A percentile compares a stretch with the other conserved stretches of the same genome.
phyloP scores from a whole-genome alignment of 1,284 basidiomycete genomes.

The Cutaneotrichosporon cutaneum region DNA sequence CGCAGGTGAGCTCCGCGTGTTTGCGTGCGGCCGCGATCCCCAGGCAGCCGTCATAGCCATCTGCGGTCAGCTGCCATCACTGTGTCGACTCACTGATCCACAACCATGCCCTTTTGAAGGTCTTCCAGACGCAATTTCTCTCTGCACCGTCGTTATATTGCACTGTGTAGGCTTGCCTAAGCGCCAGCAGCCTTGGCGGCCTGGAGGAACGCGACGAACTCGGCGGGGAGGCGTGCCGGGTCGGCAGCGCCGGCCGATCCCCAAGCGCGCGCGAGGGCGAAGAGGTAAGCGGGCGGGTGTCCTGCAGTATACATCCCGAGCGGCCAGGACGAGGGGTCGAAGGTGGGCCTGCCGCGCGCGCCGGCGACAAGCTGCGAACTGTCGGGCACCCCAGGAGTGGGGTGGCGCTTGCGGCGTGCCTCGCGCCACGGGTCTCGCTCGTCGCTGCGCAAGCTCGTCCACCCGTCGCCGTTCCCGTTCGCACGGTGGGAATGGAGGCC shows the following conservation, averaged over 20 bases:
- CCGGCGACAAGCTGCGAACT: not conserved
- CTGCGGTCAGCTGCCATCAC: too few species aligned
- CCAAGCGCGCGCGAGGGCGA: not conserved
- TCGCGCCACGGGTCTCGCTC: not conserved
- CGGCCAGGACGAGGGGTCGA: not conserved
- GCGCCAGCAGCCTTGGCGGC: not conserved
- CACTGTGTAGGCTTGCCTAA: too few species aligned
- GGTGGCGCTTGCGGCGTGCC: not conserved
- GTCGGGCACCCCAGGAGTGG: not conserved
- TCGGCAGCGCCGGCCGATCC: not conserved
- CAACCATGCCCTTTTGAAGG: too few species aligned
- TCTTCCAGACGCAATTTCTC: too few species aligned
- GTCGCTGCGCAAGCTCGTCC: not conserved
- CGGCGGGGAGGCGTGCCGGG: not conserved
- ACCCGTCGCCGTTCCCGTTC: not conserved
- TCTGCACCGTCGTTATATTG: too few species aligned
- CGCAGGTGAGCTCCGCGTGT: too few species aligned
- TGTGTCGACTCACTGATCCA: too few species aligned
- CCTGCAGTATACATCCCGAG: not conserved
- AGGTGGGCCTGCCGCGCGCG: not conserved
- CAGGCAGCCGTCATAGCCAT: too few species aligned
- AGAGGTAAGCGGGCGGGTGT: conserved; percentile 2
- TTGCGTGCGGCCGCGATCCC: too few species aligned
- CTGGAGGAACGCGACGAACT: not conserved
- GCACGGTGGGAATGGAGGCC: not conserved